Base-by-base conservation (phyloP, 2,329 filamentous ascomycete species). In the Fusarium luffae region DNA sequence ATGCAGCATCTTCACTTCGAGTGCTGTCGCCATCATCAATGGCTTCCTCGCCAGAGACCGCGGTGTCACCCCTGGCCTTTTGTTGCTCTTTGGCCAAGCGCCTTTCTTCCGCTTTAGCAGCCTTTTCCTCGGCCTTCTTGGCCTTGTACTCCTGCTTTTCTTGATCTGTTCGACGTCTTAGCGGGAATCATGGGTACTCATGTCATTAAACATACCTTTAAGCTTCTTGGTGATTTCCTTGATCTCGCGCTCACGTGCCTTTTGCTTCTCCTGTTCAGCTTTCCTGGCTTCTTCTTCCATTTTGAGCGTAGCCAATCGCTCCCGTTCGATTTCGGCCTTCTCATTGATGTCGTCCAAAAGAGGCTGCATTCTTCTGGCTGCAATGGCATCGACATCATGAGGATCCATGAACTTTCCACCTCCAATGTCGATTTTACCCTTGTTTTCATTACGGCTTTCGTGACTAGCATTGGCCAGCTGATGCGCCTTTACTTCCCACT, bases 261-360 rank as follows among this genome's bases (percentile, higher is more conserved):
- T 87, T 73, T 82, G 80, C 71, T 76, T 79, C 43, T 82, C 80
- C 5, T 75, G 79, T 54, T 86, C 82, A 71, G 88, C 89, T 70
- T 88, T 85, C 48, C 80, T 83, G 48, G 83, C 83, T 50, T 87
- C 85, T 51, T 89, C 85, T 55, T 89, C 85, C 75, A 90, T 86
- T 72, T 87, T 86, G 68, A 89, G 84, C 61, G 93, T 89, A 65
- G 89, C 84, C 64, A 92, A 86, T 63, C 90, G 86, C 50, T 91
- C 92, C 41, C 88, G 85, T 76, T 93, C 90, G 66, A 85, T 85
- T 75, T 94, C 91, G 0, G 92, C 92, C 76, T 90, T 92, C 54
- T 92, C 90, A 55, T 90, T 90, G 66, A 98, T 96, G 69, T 97
- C 92, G 70, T 97, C 91, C 8, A 98, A 79, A 0, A 96, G 89